Base-by-base conservation (phyloP, 2,329 filamentous ascomycete genomes). In the Anisogramma anomala region DNA sequence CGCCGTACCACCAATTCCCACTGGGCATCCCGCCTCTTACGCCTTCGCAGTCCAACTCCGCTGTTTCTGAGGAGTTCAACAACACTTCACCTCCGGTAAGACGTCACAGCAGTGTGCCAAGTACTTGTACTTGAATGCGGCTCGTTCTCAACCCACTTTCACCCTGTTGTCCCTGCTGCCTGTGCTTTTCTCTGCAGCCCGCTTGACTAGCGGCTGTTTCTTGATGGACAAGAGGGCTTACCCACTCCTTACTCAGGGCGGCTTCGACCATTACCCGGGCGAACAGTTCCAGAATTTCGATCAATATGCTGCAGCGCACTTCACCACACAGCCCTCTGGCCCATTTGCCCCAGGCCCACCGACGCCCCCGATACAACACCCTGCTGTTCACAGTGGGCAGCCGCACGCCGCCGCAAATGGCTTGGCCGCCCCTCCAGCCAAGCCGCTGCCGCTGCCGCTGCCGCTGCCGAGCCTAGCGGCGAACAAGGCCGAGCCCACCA, bases 41-140 rank as follows among this genome's bases (percentile, higher is more conserved):
- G 47, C 71, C 72, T 22, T 72, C 71, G 42, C 67, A 71, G 55
- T 69, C 71, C 43, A 70, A 70, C 51, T 72, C 71, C 41, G 66
- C 67, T 33, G 60, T 61, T 20, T 73, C 71, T 27, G 71, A 74
- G 42, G 71, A 75, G 41, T 75, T 69, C 58, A 65, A 60, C 53
- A 67, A 61, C 43, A 68, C 68, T 39, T 74, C 72, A 50, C 67
- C 72, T 52, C 67, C 71, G 55, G 72, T 76, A 61, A 60, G 69
- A 68, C 43, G 42, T 36, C 45, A 4, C 17, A 27, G 33, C 30
- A 17, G 33, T 34, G 11, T 22, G n/a, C 11, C 17, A 26, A 27
- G 39, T 41, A 39, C 43, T 27, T 25, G 6, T 42, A 35, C 37
- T 34, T 38, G 5, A 30, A 25, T 40, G 37, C 41, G 34, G 37